Evolutionary conservation across 2,329 filamentous ascomycete species (phyloP).

Genomic region (Pseudopithomyces chartarum): DNA sequence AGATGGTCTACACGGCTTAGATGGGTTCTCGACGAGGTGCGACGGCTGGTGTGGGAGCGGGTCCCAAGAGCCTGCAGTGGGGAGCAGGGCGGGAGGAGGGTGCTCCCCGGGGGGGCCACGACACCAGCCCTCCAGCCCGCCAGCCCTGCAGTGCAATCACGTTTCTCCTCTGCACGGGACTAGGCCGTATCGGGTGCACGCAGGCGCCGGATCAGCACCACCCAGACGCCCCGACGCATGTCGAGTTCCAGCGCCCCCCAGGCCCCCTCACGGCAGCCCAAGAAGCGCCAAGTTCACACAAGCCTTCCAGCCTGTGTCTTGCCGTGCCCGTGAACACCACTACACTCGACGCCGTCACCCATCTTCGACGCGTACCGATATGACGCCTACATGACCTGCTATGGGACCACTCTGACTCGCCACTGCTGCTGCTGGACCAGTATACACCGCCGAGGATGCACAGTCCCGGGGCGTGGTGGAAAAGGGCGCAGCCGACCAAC

Average conservation of each 20-base stretch:
- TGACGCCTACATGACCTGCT: conserved; percentile 27
- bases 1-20: not conserved
- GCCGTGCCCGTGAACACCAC: conserved; percentile 20
- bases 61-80: not conserved
- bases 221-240: conserved; percentile 8
- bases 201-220: conserved; percentile 6
- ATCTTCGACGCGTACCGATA: conserved; percentile 13
- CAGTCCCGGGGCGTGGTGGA: conserved; percentile 28
- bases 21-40: not conserved
- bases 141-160: not conserved
- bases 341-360: conserved; percentile 7
- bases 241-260: conserved; percentile 14
- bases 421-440: conserved; percentile 39
- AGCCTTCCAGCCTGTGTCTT: conserved; percentile 26
- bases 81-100: not conserved
- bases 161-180: not conserved
- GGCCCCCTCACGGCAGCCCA: conserved; percentile 9
- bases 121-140: too few relatives aligned
- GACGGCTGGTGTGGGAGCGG: not conserved
- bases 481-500: conserved; percentile 33
- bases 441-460: conserved; percentile 42
- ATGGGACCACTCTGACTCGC: conserved; percentile 33
- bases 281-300: conserved; percentile 27
- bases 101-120: too few relatives aligned
- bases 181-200: not conserved